Conservation (phyloP, 371 early-diverging fungal genomes). For the Basidiobolus heterosporus region DNA sequence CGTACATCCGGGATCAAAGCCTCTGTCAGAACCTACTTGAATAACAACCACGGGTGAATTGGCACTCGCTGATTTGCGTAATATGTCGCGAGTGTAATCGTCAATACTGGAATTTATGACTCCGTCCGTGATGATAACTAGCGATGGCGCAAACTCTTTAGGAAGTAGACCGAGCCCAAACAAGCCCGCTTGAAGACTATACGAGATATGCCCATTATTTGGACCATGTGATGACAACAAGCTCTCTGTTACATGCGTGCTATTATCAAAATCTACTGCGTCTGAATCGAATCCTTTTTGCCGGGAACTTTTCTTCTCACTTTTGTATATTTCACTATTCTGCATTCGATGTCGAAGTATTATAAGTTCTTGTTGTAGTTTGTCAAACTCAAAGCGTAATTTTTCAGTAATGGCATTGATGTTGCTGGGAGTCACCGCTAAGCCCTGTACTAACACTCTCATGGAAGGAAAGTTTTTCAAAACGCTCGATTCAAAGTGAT, state of each 20-base stretch:
- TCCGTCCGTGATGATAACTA: slow-evolving; percentile 73
- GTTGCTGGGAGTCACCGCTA: slow-evolving; percentile 28
- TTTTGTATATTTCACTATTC: slow-evolving; percentile 11
- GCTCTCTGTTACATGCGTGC: slow-evolving; percentile 6
- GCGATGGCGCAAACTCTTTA: slow-evolving; percentile 36
- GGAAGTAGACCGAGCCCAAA: slow-evolving; percentile 53
- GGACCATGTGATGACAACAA: slow-evolving; percentile 7
- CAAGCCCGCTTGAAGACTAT: slow-evolving; percentile 34
- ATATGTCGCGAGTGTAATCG: slow-evolving; percentile 28
- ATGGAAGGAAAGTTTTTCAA: slow-evolving; percentile 41
- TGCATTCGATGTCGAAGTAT: slow-evolving; percentile 14
- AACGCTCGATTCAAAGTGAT: slow-evolving; percentile 26
- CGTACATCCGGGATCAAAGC: slow-evolving; percentile 56
- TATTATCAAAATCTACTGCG: neutral
- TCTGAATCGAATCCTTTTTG: too few species aligned
- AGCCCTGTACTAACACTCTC: slow-evolving; percentile 46
- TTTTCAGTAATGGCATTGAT: slow-evolving; percentile 23
- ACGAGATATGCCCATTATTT: slow-evolving; percentile 30
- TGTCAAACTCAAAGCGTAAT: slow-evolving; percentile 26
- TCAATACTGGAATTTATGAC: slow-evolving; percentile 51
- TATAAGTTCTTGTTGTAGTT: slow-evolving; percentile 39
- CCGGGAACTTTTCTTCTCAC: neutral
- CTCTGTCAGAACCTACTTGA: slow-evolving; percentile 63
- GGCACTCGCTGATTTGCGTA: too few species aligned
- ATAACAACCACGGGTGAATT: slow-evolving; percentile 38